Evolutionary conservation across 306 rosid genomes (phyloP).

Genomic region (Canavalia ensiformis): DNA sequence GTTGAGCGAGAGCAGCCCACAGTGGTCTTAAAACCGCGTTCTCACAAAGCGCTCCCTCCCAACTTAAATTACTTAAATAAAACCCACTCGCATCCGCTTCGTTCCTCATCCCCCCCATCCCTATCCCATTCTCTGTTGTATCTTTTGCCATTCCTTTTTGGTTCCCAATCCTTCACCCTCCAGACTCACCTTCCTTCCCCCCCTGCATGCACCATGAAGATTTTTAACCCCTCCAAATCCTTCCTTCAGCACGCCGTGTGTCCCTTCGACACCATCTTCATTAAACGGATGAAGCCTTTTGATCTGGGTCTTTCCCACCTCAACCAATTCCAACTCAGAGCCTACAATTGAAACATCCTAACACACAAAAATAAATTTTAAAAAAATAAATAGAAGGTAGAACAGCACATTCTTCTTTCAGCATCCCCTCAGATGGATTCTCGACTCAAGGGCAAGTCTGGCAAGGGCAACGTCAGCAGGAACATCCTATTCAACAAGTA

Average conservation of each 20-base stretch:
- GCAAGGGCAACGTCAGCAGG: conserved; percentile 6
- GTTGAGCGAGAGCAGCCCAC: no score
- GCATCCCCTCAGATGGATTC: background rate
- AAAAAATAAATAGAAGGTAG: background rate
- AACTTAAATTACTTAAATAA: no score
- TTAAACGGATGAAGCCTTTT: conserved; percentile 16
- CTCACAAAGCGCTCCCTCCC: no score
- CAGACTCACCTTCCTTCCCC: background rate
- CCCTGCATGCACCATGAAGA: conserved; percentile 53
- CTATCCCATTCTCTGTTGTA: background rate
- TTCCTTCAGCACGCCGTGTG: conserved; percentile 48
- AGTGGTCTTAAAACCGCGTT: no score
- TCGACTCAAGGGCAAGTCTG: background rate
- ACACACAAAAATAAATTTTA: background rate
- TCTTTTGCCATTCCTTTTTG: no score
- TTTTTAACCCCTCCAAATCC: conserved; percentile 36
- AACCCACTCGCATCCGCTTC: background rate
- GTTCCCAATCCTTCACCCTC: no score
- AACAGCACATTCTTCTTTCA: background rate
- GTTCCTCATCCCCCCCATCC: no score
- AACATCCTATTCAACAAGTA: conserved; percentile 72
- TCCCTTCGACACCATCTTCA: conserved; percentile 53
- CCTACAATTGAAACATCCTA: background rate
- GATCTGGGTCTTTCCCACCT: conserved; percentile 42
- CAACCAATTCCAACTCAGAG: conserved; percentile 35